Conservation (phyloP, 1,284 basidiomycete species). For the Moesziomyces globuligerus region DNA sequence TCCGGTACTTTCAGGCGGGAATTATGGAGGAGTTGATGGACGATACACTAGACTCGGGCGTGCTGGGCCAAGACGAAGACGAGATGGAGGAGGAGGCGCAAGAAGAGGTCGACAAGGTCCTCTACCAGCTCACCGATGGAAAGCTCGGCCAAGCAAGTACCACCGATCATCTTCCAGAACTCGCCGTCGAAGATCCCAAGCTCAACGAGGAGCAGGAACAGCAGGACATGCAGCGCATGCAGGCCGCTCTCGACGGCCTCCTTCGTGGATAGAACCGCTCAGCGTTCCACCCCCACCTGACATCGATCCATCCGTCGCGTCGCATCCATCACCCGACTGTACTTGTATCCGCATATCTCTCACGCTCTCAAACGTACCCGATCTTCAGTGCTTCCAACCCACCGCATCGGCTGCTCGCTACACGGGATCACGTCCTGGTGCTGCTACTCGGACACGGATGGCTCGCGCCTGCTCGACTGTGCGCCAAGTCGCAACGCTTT, state of each 20-base stretch:
- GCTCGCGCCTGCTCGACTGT: neutral
- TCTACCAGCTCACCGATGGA: slow-evolving; percentile 94
- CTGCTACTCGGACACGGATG: too few species aligned
- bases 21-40: slow-evolving; percentile 70
- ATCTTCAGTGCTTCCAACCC: too few species aligned
- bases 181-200: slow-evolving; percentile 44
- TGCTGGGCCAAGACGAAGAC: slow-evolving; percentile 78
- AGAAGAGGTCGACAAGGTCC: slow-evolving; percentile 93
- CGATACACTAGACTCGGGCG: slow-evolving; percentile 68
- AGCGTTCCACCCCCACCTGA: neutral
- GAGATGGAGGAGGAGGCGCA: slow-evolving; percentile 97
- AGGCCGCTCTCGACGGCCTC: slow-evolving; percentile 62
- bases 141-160: slow-evolving; percentile 71
- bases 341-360: neutral
- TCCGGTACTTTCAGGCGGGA: too few species aligned
- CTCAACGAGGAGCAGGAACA: slow-evolving; percentile 48
- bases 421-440: too few species aligned
- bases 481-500: neutral
- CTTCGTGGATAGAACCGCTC: slow-evolving; percentile 45
- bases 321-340: neutral
- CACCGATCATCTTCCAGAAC: slow-evolving; percentile 53
- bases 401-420: too few species aligned
- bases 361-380: neutral
- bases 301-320: slow-evolving; percentile 5
- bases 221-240: slow-evolving; percentile 63